Conservation (phyloP, 2,329 filamentous ascomycete genomes). For the Microcyclospora tardicrescens region DNA sequence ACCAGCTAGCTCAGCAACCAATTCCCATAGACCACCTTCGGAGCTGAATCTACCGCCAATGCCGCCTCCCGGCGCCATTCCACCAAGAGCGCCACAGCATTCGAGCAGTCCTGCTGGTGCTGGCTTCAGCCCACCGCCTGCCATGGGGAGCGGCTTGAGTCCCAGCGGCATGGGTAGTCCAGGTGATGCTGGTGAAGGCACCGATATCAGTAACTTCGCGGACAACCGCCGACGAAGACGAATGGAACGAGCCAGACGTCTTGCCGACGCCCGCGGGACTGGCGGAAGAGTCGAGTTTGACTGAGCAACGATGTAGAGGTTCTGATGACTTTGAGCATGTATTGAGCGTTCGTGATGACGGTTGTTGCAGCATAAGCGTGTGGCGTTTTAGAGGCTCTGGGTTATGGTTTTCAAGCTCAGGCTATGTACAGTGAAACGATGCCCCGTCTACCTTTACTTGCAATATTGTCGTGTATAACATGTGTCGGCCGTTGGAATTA, state of each 20-base stretch:
- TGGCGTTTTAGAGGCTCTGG: too few species aligned
- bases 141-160: constrained; percentile 15
- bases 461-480: not conserved
- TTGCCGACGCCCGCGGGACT: constrained; percentile 21
- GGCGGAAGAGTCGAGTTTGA: constrained; percentile 36
- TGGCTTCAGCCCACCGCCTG: constrained; percentile 5
- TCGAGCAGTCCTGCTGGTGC: constrained; percentile 1
- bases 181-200: constrained; percentile 28
- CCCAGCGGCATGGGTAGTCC: constrained; percentile 13
- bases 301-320: constrained; percentile 11
- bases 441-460: too few species aligned
- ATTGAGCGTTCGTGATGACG: not conserved
- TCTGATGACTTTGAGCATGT: not conserved
- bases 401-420: too few species aligned
- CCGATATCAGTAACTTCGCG: constrained; percentile 35
- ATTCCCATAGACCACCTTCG: constrained; percentile 11
- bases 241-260: constrained; percentile 37
- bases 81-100: constrained; percentile 9
- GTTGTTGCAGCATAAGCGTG: not conserved
- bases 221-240: constrained; percentile 40
- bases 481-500: too few species aligned
- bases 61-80: constrained; percentile 7
- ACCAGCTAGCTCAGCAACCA: constrained; percentile 12
- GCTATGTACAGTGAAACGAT: too few species aligned
- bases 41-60: constrained; percentile 19